Base-by-base conservation (phyloP, 768 basidiomycete genomes). In the Suillus plorans region DNA sequence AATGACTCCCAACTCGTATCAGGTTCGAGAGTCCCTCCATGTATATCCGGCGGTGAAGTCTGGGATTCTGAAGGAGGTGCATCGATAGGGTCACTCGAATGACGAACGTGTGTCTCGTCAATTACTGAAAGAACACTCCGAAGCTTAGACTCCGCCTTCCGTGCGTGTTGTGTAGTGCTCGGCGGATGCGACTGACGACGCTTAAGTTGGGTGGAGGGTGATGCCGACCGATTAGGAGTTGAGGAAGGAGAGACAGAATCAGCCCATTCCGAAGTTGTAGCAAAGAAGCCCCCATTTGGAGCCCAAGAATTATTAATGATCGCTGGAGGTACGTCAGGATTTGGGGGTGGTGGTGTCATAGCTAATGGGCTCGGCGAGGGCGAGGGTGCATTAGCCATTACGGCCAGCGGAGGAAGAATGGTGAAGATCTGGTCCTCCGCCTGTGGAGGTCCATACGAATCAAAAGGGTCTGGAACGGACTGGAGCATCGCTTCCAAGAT, bases 351-450 rank as follows among this genome's bases (percentile, higher is more conserved):
- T 67, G 62, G 82, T 64, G 64, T 84, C 63, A 78, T 80, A 14
- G 83, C 83, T 66, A 85, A 71, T n/a, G 90, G 85, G 67, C 85
- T 87, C 20, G 87, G 80, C 28, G 87, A 83, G 18, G 88, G 78
- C 7, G 90, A 86, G n/a, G 79, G 80, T 28, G 79, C 79, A 47
- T 86, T 85, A 80, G 89, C 89, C 64, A 93, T 88, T 58, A 85
- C 83, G 39, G 91, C 90, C 39, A 94, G 81, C 3, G 96, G 95
- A 6, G 94, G 89, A 2, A 98, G 84, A 66, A 97, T 96, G 73
- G 88, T 93, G 79, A 97, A 97, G 68, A 97, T 95, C 73, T 94
- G 90, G 70, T 95, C 90, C 74, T 95, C 92, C 49, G 91, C 82
- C 69, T 90, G 92, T 3, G 91, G 89, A 25, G 92, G 91, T 5